Base-by-base conservation (phyloP, 345 rosid species). In the Lumnitzera racemosa region DNA sequence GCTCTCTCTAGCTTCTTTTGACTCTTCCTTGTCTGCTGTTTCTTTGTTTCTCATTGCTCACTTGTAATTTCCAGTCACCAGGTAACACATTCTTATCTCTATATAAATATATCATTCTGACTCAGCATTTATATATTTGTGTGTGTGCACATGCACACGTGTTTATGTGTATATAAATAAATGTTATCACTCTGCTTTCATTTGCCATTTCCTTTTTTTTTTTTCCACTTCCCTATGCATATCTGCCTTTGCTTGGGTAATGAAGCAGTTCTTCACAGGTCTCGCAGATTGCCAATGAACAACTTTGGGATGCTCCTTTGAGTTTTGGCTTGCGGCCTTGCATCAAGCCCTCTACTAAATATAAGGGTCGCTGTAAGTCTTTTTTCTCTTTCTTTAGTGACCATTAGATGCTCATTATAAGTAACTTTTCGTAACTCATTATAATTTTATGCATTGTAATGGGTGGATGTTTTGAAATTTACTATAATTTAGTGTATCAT, bases 291-390 rank as follows among this genome's bases (percentile, higher is more conserved):
- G 15, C 63, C 31, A 67, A 72, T 66, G 79, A 67, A 51, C 74
- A 74, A 47, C 82, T 90, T 51, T 85, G 95, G 97, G 79, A 63
- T 69, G 70, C 83, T 67, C 80, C 95, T 61, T 80, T 72, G 49
- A 80, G 78, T 72, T 68, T 76, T 68, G 86, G 86, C 24, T 80
- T 94, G 65, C 90, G 71, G 60, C 80, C 88, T 55, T 94, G 99
- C 61, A 61, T 78, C 60, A 83, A 83, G 62, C 88, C 95, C 57
- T 76, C 87, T 24, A 25, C 73, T 55, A 80, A 54, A 73, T 86
- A 80, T 61, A 77, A 69, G 81, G 98, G 96, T 89, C 55, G 49
- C 41, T 24, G 17, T 24, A 51, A 58, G 46, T 54, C n/a, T 17
- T 36, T 24, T 55, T 29, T 17, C 13, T 47, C 16, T 67, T 25